Conservation (phyloP, 108 stramenopile species). For the Discostella stelligeroides region DNA sequence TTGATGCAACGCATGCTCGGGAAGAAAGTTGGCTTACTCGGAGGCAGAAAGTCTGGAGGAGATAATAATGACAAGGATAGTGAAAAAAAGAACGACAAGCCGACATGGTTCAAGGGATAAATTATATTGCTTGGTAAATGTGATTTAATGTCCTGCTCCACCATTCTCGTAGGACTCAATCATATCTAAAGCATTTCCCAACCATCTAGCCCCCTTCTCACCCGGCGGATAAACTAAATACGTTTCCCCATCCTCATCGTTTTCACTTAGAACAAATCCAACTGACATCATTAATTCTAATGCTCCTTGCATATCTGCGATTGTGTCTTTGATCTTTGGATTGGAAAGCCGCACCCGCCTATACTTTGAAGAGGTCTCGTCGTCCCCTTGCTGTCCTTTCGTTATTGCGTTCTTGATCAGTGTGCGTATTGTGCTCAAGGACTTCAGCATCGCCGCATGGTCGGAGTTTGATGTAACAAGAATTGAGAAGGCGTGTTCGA, state of each 20-base stretch:
- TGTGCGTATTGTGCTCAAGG: conserved; percentile 60
- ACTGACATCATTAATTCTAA: conserved; percentile 71
- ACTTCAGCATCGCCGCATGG: conserved; percentile 30
- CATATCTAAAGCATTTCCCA: conserved; percentile 49
- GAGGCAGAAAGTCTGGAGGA: conserved; percentile 14
- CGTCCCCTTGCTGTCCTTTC: conserved; percentile 65
- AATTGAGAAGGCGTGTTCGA: conserved; percentile 66
- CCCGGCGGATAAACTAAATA: conserved; percentile 71
- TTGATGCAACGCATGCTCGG: conserved; percentile 56
- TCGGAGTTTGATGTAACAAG: conserved; percentile 47
- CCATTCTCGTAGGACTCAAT: conserved; percentile 62
- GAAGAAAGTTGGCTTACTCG: conserved; percentile 23
- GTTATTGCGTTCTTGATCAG: conserved; percentile 80
- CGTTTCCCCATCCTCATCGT: conserved; percentile 67
- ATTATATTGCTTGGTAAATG: not conserved
- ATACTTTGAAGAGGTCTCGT: conserved; percentile 67
- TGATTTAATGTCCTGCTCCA: not conserved
- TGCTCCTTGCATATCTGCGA: conserved; percentile 70
- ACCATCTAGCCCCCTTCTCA: conserved; percentile 53
- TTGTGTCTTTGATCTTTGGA: conserved; percentile 76
- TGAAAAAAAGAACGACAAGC: conserved; percentile 43
- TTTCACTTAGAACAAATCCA: conserved; percentile 69
- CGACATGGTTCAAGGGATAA: conserved; percentile 48
- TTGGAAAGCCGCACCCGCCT: conserved; percentile 75
- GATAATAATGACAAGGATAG: conserved; percentile 17